These are phyloP conservation scores for Nicotiana rustica DNA, from an alignment of 305 asterid species.

Conservation along the genomic window DNA sequence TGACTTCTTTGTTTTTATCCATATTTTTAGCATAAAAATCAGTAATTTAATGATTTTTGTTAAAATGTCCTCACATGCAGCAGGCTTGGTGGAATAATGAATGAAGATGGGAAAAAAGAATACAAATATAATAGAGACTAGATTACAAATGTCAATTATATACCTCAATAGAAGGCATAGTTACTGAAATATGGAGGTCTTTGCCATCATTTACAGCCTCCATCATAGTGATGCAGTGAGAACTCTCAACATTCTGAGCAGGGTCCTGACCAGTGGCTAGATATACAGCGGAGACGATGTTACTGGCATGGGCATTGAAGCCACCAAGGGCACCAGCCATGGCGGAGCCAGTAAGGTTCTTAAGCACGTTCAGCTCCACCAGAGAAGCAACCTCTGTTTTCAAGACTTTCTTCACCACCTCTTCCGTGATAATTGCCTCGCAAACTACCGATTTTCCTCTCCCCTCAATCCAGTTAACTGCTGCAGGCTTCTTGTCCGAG, in stretches of 20 bases:
- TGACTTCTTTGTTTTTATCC: neutral
- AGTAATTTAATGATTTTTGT: neutral
- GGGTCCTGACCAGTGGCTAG: slow-evolving; percentile 68
- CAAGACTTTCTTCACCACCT: slow-evolving; percentile 58
- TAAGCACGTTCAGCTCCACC: slow-evolving; percentile 62
- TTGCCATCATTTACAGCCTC: slow-evolving; percentile 60
- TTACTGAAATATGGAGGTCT: slow-evolving; percentile 62
- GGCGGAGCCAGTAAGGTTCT: slow-evolving; percentile 61
- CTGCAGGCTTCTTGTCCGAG: slow-evolving; percentile 63
- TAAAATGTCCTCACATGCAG: neutral
- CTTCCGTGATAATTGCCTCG: slow-evolving; percentile 60
- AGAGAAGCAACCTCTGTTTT: slow-evolving; percentile 55
- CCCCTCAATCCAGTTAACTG: slow-evolving; percentile 68
- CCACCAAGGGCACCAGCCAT: slow-evolving; percentile 68
- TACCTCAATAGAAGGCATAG: slow-evolving; percentile 71
- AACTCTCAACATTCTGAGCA: slow-evolving; percentile 65
- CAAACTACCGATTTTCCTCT: slow-evolving; percentile 64
- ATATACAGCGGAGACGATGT: slow-evolving; percentile 57
- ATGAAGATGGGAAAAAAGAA: neutral
- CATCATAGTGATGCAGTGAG: slow-evolving; percentile 66
- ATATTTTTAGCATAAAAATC: neutral
- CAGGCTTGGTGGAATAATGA: neutral
- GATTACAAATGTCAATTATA: neutral
- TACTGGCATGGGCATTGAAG: slow-evolving; percentile 65
- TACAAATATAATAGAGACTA: neutral